phyloP scores from a whole-genome alignment of 148 eudicot species.

The Cornus suecica region DNA sequence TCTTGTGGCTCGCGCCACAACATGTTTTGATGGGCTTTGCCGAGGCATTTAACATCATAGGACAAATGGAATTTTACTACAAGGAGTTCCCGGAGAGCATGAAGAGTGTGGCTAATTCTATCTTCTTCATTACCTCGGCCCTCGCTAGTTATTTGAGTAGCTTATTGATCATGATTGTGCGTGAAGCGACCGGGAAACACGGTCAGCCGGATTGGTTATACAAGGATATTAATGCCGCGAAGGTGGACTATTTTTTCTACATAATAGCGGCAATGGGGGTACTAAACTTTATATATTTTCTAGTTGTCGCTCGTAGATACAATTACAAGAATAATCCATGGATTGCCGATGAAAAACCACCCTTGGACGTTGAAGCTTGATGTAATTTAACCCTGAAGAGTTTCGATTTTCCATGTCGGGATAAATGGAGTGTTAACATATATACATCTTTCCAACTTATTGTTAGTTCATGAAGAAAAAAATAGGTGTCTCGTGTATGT shows the following conservation, averaged over 20 bases:
- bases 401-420: too few species aligned
- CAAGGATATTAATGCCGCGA: conserved; percentile 49
- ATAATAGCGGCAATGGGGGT: conserved; percentile 58
- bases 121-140: conserved; percentile 49
- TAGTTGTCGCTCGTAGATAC: conserved; percentile 41
- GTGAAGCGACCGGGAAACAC: conserved; percentile 32
- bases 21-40: conserved; percentile 55
- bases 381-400: conserved; percentile 15
- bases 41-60: conserved; percentile 68
- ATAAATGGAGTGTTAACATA: too few species aligned
- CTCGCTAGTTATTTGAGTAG: conserved; percentile 61
- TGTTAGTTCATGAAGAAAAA: too few species aligned
- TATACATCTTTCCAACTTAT: too few species aligned
- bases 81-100: conserved; percentile 74
- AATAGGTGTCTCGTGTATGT: too few species aligned
- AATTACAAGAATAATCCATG: conserved; percentile 38
- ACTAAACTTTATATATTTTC: conserved; percentile 49
- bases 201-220: conserved; percentile 65
- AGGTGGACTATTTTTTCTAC: conserved; percentile 60
- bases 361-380: conserved; percentile 40
- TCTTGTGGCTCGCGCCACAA: conserved; percentile 67
- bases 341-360: conserved; percentile 13
- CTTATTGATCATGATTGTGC: conserved; percentile 48
- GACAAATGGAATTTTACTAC: conserved; percentile 75
- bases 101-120: conserved; percentile 63